Base-by-base conservation (phyloP, 2,329 filamentous ascomycete species). In the Septoria linicola region DNA sequence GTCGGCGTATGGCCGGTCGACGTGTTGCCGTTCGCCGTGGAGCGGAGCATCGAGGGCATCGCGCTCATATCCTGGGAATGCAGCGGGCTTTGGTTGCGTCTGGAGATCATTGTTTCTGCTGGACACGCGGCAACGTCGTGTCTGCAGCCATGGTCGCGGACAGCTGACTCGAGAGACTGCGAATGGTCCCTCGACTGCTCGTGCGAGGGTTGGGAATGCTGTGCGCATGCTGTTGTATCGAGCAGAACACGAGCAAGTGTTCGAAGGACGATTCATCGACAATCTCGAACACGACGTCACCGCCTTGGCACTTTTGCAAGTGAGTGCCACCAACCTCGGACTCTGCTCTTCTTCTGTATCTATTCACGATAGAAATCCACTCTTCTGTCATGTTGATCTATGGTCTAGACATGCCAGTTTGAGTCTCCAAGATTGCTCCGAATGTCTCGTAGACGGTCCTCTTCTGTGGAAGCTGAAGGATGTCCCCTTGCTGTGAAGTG, bases 71-170 rank as follows among this genome's bases (percentile, higher is more conserved):
- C 61, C 62, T 10, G 59, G 51, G 7, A 62, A 49, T 25, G 37
- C 23, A 27, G 39, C 32, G n/a, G 44, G 65, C 16, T 63, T 57
- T 7, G 70, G 65, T 14, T 65, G 56, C 10, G 70, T 64, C 51
- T 68, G 63, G 31, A 40, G 35, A 31, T 51, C 40, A 32, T 30
- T 20, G 53, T 23, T 37, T 14, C 6, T 46, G 4, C 40, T 4
- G 20, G 44, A 40, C 8, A 14, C n/a, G 16, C 16, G 36, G 41
- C 51, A 14, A 32, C 36, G 32, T 27, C 47, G 20, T 2, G 19
- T 34, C 25, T 31, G 47, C 8, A 37, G 21, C 48, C 31, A 39
- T 41, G 32, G 40, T 45, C 37, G n/a, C 3, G 30, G 49, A 41
- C 8, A 41, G 31, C 11, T 17, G 32, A 39, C 31, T 30, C 39